Evolutionary conservation across 805 yeast species (phyloP), one percentile per base, ranked within the genome.

Genomic region (Candida coleopterorum): DNA sequence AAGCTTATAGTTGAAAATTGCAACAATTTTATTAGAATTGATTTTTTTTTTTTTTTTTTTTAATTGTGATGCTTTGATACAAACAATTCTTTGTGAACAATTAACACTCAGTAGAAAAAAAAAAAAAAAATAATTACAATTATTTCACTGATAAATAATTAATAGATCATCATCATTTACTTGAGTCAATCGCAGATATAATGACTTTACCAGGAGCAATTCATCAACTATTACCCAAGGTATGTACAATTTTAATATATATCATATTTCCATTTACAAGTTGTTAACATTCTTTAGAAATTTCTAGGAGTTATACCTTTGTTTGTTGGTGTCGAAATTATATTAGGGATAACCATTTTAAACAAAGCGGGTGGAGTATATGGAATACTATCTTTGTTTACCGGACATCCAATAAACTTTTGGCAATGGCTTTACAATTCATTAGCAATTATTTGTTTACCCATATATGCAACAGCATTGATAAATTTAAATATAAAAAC

Each of bases 321-420:
- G 18, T 86, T 83, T 52, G 70, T 84, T 17, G 97, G 97, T 10
- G 95, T 88, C 17, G 97, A 90, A 56, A 56, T 86, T 2, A 75
- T 83, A 15, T 68, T 88, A 4, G 81, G 85, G 1, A 68, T 85
- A 25, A 83, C 89, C 11, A 73, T 88, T 25, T 70, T 89, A 44
- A 90, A 90, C 64, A 89, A 89, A 55, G 85, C 89, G 46, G 79
- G 95, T 40, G 96, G 97, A 8, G 68, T 79, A 15, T 90, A 82
- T 58, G 98, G 97, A 20, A 65, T 90, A 24, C 64, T 88, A 16
- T 88, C 97, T 1, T 57, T 90, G 18, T 74, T 90, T 51, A 89
- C 97, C 0, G 93, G 96, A 2, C 96, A 89, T 53, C 93, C 93
- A 2, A 69, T 89, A 38, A 80, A 79, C 41, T 74, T 80, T 42